Evolutionary conservation across 1,139 yeast species (phyloP).

Genomic region (Hyphopichia wangnamkhiaoensis): DNA sequence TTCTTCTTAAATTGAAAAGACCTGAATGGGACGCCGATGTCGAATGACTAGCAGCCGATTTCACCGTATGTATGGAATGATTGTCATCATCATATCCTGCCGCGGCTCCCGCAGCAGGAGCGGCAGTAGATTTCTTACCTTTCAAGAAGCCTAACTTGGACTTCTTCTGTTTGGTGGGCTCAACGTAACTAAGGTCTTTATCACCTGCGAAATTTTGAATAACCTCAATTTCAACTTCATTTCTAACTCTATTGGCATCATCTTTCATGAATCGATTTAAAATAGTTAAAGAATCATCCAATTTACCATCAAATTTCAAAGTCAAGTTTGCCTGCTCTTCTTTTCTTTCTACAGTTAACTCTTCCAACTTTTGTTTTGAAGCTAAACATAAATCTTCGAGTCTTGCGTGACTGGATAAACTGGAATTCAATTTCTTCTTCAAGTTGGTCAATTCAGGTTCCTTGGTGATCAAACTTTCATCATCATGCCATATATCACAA

Average conservation of each 20-base stretch:
- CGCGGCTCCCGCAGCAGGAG: conserved; percentile 12
- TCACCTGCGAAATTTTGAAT: conserved; percentile 86
- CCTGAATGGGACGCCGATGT: conserved; percentile 26
- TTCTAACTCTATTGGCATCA: conserved; percentile 70
- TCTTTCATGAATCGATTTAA: conserved; percentile 67
- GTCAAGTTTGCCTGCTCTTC: conserved; percentile 33
- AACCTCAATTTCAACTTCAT: conserved; percentile 87
- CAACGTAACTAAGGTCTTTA: conserved; percentile 58
- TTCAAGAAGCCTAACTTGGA: conserved; percentile 54
- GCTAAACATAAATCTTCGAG: conserved; percentile 45
- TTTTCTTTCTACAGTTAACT: conserved; percentile 38
- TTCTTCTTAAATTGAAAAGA: conserved; percentile 39
- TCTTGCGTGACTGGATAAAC: conserved; percentile 47
- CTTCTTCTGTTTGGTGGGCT: conserved; percentile 49
- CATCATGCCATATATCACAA: conserved; percentile 96
- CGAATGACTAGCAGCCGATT: conserved; percentile 27
- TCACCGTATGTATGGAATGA: conserved; percentile 35
- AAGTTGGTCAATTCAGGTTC: conserved; percentile 67
- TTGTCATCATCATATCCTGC: conserved; percentile 17
- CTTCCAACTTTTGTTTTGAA: conserved; percentile 54
- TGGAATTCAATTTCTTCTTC: conserved; percentile 56
- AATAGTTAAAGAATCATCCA: conserved; percentile 55
- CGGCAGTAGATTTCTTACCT: conserved; percentile 18
- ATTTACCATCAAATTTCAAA: conserved; percentile 53
- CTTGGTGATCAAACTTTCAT: conserved; percentile 68